A percentile compares a stretch with the other conserved stretches of the same genome.
Evolutionary conservation across 179 eudicot genomes (phyloP).

Genomic region (Actinidia arguta): DNA sequence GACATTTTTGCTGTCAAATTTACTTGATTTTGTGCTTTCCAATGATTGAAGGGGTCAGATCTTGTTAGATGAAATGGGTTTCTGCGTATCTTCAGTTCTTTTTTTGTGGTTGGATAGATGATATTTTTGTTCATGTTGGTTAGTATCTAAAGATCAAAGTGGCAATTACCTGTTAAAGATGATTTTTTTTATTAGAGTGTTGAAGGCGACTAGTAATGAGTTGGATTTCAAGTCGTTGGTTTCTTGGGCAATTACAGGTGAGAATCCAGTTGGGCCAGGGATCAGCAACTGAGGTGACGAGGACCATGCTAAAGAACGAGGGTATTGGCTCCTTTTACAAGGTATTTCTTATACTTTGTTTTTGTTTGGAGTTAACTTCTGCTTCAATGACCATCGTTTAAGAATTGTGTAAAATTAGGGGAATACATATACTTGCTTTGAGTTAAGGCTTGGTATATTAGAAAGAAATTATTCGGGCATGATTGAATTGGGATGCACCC

Average conservation of each 20-base stretch:
- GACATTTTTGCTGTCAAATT: no score
- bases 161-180: not conserved
- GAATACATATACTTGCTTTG: not conserved
- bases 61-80: slow-evolving; percentile 19
- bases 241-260: slow-evolving; percentile 51
- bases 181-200: not conserved
- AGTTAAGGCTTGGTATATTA: not conserved
- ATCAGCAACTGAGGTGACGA: slow-evolving; percentile 70
- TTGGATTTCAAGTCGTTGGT: slow-evolving; percentile 8
- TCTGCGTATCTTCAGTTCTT: not conserved
- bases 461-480: not conserved
- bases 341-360: slow-evolving; percentile 37
- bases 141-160: not conserved
- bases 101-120: not conserved
- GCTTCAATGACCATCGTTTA: not conserved
- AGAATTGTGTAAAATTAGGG: not conserved
- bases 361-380: not conserved
- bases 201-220: not conserved
- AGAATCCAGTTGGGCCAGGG: slow-evolving; percentile 97
- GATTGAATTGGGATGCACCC: not conserved
- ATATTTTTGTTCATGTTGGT: not conserved
- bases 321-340: slow-evolving; percentile 89
- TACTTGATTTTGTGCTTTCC: no score
- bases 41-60: slow-evolving; percentile 18
- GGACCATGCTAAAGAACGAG: slow-evolving; percentile 77